A percentile compares a stretch with the other conserved stretches of the same genome.
Evolutionary conservation across 1,284 basidiomycete species (phyloP).

Genomic region (Trametes pubescens): DNA sequence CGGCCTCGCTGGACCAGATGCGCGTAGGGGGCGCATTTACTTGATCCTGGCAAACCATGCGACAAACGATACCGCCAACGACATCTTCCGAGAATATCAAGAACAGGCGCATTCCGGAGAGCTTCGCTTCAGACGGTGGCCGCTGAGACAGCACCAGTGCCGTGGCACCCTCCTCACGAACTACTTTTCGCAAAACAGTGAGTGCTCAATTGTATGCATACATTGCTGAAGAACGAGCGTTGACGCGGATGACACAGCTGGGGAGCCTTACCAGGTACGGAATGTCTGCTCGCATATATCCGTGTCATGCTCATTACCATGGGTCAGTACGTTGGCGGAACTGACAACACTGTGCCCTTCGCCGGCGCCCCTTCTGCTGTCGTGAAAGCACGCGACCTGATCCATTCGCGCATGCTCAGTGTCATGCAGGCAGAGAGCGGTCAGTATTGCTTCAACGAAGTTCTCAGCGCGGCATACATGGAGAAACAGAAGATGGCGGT

Average conservation of each 20-base stretch:
- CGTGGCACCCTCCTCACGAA: slow-evolving; percentile 75
- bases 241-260: slow-evolving; percentile 52
- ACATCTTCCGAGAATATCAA: slow-evolving; percentile 70
- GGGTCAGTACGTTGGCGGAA: slow-evolving; percentile 75
- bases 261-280: slow-evolving; percentile 73
- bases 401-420: slow-evolving; percentile 54
- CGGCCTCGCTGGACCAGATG: neutral
- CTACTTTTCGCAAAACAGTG: slow-evolving; percentile 86
- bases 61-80: slow-evolving; percentile 56
- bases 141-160: slow-evolving; percentile 75
- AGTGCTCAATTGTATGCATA: slow-evolving; percentile 34
- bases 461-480: slow-evolving; percentile 83
- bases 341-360: slow-evolving; percentile 73
- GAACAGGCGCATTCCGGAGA: slow-evolving; percentile 61
- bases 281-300: neutral
- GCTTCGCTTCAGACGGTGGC: slow-evolving; percentile 71
- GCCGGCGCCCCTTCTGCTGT: slow-evolving; percentile 64
- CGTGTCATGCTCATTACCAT: neutral
- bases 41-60: slow-evolving; percentile 55
- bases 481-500: slow-evolving; percentile 84
- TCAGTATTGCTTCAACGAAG: slow-evolving; percentile 69
- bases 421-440: slow-evolving; percentile 46
- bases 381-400: slow-evolving; percentile 60
- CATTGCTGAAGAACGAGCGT: neutral
- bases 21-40: slow-evolving; percentile 67